Evolutionary conservation across 2,329 filamentous ascomycete genomes (phyloP).

Genomic region (Fusarium sp.): DNA sequence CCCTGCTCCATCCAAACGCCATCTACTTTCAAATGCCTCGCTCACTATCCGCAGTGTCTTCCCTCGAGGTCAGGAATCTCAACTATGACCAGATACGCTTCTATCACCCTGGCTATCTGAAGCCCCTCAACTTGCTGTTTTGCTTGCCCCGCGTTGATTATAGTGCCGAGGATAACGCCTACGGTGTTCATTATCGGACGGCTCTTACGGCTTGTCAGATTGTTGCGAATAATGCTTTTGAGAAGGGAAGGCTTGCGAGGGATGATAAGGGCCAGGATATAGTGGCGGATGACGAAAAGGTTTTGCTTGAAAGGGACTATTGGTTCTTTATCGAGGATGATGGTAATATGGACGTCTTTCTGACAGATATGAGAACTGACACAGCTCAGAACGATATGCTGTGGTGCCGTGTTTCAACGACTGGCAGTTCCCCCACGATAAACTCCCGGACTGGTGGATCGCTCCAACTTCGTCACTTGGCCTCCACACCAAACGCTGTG

Average conservation of each 20-base stretch:
- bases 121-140: conserved; percentile 32
- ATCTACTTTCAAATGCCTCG: conserved; percentile 20
- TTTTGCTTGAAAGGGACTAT: conserved; percentile 28
- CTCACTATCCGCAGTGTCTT: conserved; percentile 32
- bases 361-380: not conserved
- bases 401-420: conserved; percentile 32
- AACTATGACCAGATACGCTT: conserved; percentile 37
- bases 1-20: not conserved
- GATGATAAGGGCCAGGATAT: conserved; percentile 25
- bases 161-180: not conserved
- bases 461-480: conserved; percentile 1
- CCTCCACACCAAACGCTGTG: conserved; percentile 17
- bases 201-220: conserved; percentile 33
- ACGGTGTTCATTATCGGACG: conserved; percentile 28
- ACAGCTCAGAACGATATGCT: conserved; percentile 20
- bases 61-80: conserved; percentile 28
- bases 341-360: not conserved
- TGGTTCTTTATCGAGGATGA: conserved; percentile 36
- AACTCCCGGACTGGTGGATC: conserved; percentile 26
- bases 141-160: conserved; percentile 36
- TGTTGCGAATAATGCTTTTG: conserved; percentile 34
- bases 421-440: conserved; percentile 37
- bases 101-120: conserved; percentile 34
- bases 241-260: not conserved
- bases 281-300: not conserved